Evolutionary conservation across 345 rosid genomes (phyloP), one percentile per base, ranked within the genome.

Genomic region (Salix brachista): DNA sequence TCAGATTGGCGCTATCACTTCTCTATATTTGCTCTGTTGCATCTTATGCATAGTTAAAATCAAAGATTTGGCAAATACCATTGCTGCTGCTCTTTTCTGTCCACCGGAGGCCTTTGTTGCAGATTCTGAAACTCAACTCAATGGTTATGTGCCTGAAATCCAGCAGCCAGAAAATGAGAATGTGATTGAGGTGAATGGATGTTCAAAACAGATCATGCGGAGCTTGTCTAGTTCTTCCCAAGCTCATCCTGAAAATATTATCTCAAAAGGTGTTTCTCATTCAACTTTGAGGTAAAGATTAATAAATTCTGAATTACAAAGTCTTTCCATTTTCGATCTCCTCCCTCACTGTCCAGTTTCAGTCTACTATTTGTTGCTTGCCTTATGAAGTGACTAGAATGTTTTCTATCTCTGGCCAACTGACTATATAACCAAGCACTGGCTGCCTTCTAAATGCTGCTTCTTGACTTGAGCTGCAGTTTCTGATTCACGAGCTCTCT

Each of bases 21-120:
- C 97, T 67, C 86, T 96, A 75, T 94, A 94, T 84, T 84, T 94
- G 78, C 92, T 96, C 78, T 96, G 96, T 74, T 92, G 97, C 95
- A 96, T 96, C 86, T 82, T 96, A 84, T 93, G 90, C 84, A 88
- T 96, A 70, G 93, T 96, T 76, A 94, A 96, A 85, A 96, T 92
- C 84, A 96, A 90, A 88, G 98, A 96, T 85, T 81, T 96, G 98
- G 95, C 97, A 23, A 96, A 96, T 80, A 84, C 86, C 75, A 87
- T 93, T 87, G 94, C 98, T 80, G 96, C 94, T 83, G 92, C 95
- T 62, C 87, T 94, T 86, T 90, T 96, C 78, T 90, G 88, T 84
- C 90, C 89, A 18, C 77, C 86, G 6, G 94, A 88, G 83, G 91
- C 87, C 60, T 91, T 90, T 71, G 37, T 86, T 73, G 75, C 84